phyloP scores from a whole-genome alignment of 768 basidiomycete species.

The Tephrocybe sp. region DNA sequence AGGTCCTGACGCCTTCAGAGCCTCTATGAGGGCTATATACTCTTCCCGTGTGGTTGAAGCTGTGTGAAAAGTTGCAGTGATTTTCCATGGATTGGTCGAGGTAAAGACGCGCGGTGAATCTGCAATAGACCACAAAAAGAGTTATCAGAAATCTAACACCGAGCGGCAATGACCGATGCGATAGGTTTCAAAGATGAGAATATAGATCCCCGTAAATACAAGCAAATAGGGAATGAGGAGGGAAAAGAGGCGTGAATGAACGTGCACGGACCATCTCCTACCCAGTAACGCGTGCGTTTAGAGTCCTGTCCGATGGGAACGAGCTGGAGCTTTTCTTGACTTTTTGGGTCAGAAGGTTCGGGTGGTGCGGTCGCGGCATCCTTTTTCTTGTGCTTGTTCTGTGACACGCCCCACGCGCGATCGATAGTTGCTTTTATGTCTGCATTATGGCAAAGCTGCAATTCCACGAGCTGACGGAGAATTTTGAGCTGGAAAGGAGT shows the following conservation, averaged over 20 bases:
- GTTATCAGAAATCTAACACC: slow-evolving; percentile 28
- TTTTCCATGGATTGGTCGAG: slow-evolving; percentile 92
- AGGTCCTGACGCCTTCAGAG: slow-evolving; percentile 54
- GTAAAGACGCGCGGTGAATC: slow-evolving; percentile 84
- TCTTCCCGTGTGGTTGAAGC: slow-evolving; percentile 73
- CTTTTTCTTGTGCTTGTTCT: slow-evolving; percentile 84
- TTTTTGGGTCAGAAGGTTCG: slow-evolving; percentile 60
- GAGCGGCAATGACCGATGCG: slow-evolving; percentile 36
- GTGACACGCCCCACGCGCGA: slow-evolving; percentile 83
- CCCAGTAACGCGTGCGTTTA: slow-evolving; percentile 80
- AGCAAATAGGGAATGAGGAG: slow-evolving; percentile 56
- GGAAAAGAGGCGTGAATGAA: slow-evolving; percentile 26
- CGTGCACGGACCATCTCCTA: slow-evolving; percentile 82
- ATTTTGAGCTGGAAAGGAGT: slow-evolving; percentile 64
- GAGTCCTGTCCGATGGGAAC: slow-evolving; percentile 77
- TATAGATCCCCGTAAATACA: slow-evolving; percentile 62
- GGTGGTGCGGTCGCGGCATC: slow-evolving; percentile 56
- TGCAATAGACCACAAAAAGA: slow-evolving; percentile 32
- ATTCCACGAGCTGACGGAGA: slow-evolving; percentile 81
- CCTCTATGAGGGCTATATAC: slow-evolving; percentile 63
- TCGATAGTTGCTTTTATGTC: slow-evolving; percentile 75
- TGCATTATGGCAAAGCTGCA: slow-evolving; percentile 70
- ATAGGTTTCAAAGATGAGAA: slow-evolving; percentile 43
- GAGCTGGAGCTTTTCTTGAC: slow-evolving; percentile 63
- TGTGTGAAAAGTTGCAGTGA: slow-evolving; percentile 72